Percentiles rank a stretch among this genome's conserved stretches.
phyloP scores from a whole-genome alignment of 768 basidiomycete genomes.

The Leccinum boreale region DNA sequence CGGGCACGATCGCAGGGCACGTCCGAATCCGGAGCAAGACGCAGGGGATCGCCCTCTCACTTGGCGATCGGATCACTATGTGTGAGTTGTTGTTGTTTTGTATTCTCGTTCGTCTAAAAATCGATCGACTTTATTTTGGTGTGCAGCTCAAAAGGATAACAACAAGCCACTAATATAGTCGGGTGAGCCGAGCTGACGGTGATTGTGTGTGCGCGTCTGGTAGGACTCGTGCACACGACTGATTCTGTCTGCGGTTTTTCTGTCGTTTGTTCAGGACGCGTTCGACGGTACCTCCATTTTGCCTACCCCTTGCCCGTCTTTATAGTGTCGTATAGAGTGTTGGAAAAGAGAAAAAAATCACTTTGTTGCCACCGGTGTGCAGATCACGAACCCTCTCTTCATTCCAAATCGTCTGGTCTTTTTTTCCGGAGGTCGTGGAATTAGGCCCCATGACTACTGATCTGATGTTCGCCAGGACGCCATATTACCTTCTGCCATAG shows the following conservation, averaged over 20 bases:
- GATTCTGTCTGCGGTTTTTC: not conserved
- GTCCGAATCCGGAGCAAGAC: constrained; percentile 97
- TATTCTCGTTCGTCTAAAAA: not conserved
- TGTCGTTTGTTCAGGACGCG: not conserved
- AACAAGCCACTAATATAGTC: constrained; percentile 31
- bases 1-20: constrained; percentile 83
- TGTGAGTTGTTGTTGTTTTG: constrained; percentile 32
- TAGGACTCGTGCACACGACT: not conserved
- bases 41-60: constrained; percentile 91
- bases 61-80: constrained; percentile 86
- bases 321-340: not conserved
- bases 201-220: not conserved
- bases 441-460: not conserved
- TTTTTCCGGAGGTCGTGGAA: not conserved
- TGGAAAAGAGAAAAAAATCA: not conserved
- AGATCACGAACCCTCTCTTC: not conserved
- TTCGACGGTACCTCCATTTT: not conserved
- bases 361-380: not conserved
- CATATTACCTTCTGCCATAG: not conserved
- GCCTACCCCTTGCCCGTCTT: not conserved
- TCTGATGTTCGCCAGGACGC: not conserved
- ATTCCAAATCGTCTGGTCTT: not conserved
- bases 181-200: not conserved
- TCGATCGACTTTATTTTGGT: not conserved
- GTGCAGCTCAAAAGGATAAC: constrained; percentile 42